A percentile compares a stretch with the other conserved stretches of the same genome.
phyloP scores from a whole-genome alignment of 108 stramenopile genomes.

The Nannochloropsis oceanica region DNA sequence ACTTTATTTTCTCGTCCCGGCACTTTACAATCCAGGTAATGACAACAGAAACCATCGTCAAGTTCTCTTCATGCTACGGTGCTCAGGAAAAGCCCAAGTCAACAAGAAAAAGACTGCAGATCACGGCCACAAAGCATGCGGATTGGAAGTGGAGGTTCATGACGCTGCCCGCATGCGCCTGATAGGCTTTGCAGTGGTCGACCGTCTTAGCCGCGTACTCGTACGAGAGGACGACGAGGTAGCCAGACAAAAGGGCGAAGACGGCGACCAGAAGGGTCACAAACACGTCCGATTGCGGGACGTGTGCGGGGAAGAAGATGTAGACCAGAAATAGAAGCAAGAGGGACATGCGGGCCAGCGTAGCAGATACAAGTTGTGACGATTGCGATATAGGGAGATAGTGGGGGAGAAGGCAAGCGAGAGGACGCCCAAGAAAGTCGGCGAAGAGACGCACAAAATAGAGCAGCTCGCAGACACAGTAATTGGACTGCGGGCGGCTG shows the following conservation, averaged over 20 bases:
- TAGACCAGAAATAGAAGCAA: not conserved
- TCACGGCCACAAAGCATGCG: not conserved
- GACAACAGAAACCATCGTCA: no score
- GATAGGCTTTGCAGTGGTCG: not conserved
- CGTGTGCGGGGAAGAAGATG: not conserved
- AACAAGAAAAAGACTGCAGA: not conserved
- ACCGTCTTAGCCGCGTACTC: not conserved
- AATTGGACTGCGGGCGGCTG: not conserved
- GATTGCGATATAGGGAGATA: not conserved
- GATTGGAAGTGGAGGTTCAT: not conserved
- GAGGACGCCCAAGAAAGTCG: conserved; percentile 1
- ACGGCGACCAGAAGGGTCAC: not conserved
- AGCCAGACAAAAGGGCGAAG: not conserved
- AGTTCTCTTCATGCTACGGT: no score
- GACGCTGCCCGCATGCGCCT: not conserved
- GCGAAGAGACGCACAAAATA: not conserved
- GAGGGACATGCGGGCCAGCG: not conserved
- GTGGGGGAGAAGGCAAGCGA: not conserved
- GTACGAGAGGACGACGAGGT: not conserved
- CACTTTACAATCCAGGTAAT: not conserved
- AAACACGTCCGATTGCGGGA: not conserved
- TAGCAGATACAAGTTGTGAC: not conserved
- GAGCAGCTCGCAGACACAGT: not conserved
- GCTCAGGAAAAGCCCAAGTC: not conserved
- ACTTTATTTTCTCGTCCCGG: not conserved